Base-by-base conservation (phyloP, 108 stramenopile genomes). In the Heterococcus sp. region DNA sequence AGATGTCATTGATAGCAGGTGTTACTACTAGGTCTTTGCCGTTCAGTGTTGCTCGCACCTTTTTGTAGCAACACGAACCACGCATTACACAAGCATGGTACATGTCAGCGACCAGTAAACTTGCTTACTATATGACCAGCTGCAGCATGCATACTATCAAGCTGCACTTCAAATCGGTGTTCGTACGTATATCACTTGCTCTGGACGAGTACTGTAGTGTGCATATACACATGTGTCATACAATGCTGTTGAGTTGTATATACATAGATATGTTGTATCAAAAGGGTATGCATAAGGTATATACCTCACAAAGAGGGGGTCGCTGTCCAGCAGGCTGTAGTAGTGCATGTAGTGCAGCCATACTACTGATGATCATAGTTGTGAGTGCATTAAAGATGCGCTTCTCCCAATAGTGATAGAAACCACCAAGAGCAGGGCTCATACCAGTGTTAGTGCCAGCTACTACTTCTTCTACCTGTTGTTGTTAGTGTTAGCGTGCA, bases 401-500 rank as follows among this genome's bases (percentile, higher is more conserved):
- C 73, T 88, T 87, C 81, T 91, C 91, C 91, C 91, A 91, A 82
- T 87, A 91, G 65, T 85, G 82, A 75, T 91, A 91, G 39, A 89
- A 91, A 26, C 76, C 84, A 1, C 80, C 73, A 37, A 91, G 65
- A 8, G 70, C 66, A 38, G 85, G 77, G 28, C 85, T 85, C 40
- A 68, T 66, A 33, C 90, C 87, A 21, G 84, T 89, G 76, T 82
- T 83, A 0, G 86, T 85, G 21, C 82, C 71, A 5, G 89, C 90
- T 30, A 89, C 88, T 29, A 89, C 85, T 63, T 87, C 89, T 58
- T 91, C 91, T 38, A 91, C 79, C 79, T 81, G 72, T 3, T 27
- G n/a, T n/a, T n/a, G n/a, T n/a, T n/a, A n/a, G n/a, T n/a, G n/a
- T n/a, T n/a, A n/a, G n/a, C n/a, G n/a, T n/a, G n/a, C n/a, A n/a